Conservation (phyloP, 1,284 basidiomycete genomes). For the Rhodotorula sp. region DNA sequence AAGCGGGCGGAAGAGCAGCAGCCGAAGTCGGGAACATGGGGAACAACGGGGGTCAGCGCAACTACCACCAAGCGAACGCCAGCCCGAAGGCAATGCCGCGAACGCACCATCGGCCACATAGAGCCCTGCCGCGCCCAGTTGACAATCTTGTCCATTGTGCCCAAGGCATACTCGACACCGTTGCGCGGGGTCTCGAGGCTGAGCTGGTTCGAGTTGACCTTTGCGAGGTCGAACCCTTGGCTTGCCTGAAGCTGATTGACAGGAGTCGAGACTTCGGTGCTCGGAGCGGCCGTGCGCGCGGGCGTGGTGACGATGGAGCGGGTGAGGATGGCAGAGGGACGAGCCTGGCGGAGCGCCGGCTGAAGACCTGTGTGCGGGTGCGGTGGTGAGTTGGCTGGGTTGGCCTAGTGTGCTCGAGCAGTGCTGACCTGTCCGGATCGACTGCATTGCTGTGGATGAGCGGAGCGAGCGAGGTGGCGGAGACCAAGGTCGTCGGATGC, state of each 20-base stretch:
- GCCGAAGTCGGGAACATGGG: neutral
- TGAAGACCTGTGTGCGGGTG: slow-evolving; percentile 11
- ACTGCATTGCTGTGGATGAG: slow-evolving; percentile 20
- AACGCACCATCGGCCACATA: slow-evolving; percentile 92
- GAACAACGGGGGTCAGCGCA: neutral
- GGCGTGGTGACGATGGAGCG: slow-evolving; percentile 32
- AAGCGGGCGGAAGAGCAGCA: neutral
- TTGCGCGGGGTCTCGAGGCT: slow-evolving; percentile 81
- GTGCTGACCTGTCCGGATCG: slow-evolving; percentile 22
- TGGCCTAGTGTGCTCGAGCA: rapidly evolving
- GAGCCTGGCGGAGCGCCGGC: slow-evolving; percentile 26
- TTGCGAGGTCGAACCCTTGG: slow-evolving; percentile 54
- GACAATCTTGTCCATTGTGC: slow-evolving; percentile 92
- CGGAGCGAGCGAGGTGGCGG: too few relatives aligned
- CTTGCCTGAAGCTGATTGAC: slow-evolving; percentile 11
- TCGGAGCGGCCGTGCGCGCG: slow-evolving; percentile 8
- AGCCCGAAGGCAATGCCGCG: neutral
- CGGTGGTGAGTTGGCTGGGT: neutral
- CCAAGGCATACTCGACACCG: slow-evolving; percentile 84
- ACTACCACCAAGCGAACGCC: too few relatives aligned
- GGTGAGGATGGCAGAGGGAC: slow-evolving; percentile 7
- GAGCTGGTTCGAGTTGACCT: slow-evolving; percentile 74
- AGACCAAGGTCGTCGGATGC: too few relatives aligned
- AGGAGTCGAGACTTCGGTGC: neutral
- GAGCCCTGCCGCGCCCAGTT: slow-evolving; percentile 98